phyloP scores from a whole-genome alignment of 441 rosid species.

The Aleurites moluccanus region DNA sequence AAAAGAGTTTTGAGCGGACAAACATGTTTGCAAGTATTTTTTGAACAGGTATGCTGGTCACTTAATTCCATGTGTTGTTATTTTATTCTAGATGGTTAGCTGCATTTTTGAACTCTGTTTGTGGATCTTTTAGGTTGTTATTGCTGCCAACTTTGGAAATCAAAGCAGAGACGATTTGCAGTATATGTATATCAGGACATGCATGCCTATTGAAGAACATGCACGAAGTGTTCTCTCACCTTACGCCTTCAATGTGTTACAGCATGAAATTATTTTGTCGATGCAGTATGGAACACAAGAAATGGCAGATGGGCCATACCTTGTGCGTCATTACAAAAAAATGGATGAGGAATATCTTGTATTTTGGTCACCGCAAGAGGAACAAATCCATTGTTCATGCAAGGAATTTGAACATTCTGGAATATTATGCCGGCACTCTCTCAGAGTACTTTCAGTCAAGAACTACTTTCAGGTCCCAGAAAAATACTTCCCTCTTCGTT shows the following conservation, averaged over 20 bases:
- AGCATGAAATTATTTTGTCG: constrained; percentile 71
- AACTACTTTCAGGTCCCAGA: constrained; percentile 82
- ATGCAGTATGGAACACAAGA: constrained; percentile 73
- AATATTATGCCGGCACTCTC: constrained; percentile 72
- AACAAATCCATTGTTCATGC: constrained; percentile 85
- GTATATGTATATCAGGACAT: constrained; percentile 54
- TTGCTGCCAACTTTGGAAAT: constrained; percentile 51
- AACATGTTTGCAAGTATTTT: constrained; percentile 64
- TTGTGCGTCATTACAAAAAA: constrained; percentile 72
- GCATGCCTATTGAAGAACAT: constrained; percentile 81
- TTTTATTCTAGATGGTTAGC: constrained; percentile 9
- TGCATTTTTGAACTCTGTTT: constrained; percentile 15
- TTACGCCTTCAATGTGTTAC: constrained; percentile 67
- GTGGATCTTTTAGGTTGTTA: constrained; percentile 48
- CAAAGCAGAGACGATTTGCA: constrained; percentile 41
- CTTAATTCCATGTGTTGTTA: neutral
- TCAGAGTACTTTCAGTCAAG: constrained; percentile 60
- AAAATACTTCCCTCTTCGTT: constrained; percentile 63
- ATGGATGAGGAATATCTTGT: constrained; percentile 75
- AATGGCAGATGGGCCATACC: constrained; percentile 80
- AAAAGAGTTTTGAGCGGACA: constrained; percentile 56
- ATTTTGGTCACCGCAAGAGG: constrained; percentile 68
- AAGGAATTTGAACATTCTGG: constrained; percentile 89
- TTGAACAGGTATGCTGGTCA: constrained; percentile 66
- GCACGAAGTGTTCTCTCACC: constrained; percentile 74